Evolutionary conservation across 1,284 basidiomycete genomes (phyloP).

Genomic region (Leccinum pachyderme): DNA sequence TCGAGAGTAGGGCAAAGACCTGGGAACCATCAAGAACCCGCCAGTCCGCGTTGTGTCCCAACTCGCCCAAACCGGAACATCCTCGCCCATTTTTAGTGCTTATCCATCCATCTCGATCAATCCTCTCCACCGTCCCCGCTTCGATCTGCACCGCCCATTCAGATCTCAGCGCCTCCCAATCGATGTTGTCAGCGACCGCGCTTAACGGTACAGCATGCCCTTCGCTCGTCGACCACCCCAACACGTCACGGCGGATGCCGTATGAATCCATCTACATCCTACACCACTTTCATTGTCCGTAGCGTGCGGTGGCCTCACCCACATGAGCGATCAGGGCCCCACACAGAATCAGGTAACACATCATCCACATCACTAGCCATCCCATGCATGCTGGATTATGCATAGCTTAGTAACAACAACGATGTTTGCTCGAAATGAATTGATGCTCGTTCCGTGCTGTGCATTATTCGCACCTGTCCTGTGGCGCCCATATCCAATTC

Average conservation of each 20-base stretch:
- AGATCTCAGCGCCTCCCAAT: conserved; percentile 9
- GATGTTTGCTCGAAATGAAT: conserved; percentile 15
- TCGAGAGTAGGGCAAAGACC: conserved; percentile 8
- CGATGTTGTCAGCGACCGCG: conserved; percentile 1
- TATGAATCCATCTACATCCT: conserved; percentile 9
- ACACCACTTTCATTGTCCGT: neutral
- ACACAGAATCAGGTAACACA: conserved; percentile 2
- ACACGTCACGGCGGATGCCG: conserved; percentile 23
- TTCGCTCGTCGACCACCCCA: conserved; percentile 6
- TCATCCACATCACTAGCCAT: conserved; percentile 6
- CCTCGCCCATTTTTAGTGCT: conserved; percentile 14
- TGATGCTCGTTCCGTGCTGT: neutral
- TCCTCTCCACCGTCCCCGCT: conserved; percentile 6
- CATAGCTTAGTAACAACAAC: conserved; percentile 3
- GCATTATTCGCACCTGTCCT: conserved; percentile 7
- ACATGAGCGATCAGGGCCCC: conserved; percentile 24
- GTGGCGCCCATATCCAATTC: neutral
- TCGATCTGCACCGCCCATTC: conserved; percentile 13
- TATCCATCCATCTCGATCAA: conserved; percentile 28
- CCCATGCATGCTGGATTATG: conserved; percentile 3
- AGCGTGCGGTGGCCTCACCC: conserved; percentile 9
- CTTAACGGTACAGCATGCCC: conserved; percentile 6
- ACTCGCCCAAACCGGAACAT: conserved; percentile 16
- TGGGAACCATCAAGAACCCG: conserved; percentile 33
- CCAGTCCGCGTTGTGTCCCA: conserved; percentile 29